Conservation (phyloP, 768 basidiomycete genomes). For the Nevesoporus exiguus region DNA sequence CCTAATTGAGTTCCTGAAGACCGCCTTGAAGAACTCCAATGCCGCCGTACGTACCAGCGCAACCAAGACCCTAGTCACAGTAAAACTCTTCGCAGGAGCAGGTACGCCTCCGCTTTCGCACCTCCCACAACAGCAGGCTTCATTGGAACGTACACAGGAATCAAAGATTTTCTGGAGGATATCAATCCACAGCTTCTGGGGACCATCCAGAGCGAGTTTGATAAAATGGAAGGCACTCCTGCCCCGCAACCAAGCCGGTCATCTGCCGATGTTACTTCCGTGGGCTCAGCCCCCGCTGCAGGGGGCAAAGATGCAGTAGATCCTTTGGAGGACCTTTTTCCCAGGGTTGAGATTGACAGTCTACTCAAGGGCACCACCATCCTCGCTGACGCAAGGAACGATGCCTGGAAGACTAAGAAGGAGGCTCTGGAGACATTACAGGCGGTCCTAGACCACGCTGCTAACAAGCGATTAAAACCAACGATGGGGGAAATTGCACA, state of each 20-base stretch:
- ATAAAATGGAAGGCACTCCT: slow-evolving; percentile 77
- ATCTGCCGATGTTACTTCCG: slow-evolving; percentile 68
- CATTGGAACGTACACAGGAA: slow-evolving; percentile 48
- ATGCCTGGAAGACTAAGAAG: slow-evolving; percentile 96
- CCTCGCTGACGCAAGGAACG: slow-evolving; percentile 80
- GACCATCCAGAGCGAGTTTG: slow-evolving; percentile 90
- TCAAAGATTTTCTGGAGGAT: slow-evolving; percentile 91
- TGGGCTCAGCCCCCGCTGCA: slow-evolving; percentile 42
- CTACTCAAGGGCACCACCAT: slow-evolving; percentile 82
- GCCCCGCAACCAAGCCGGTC: slow-evolving; percentile 76
- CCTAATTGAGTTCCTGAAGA: slow-evolving; percentile 90
- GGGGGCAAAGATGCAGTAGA: slow-evolving; percentile 47
- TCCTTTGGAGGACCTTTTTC: slow-evolving; percentile 91
- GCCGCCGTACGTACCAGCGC: slow-evolving; percentile 91
- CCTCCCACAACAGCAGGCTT: not conserved
- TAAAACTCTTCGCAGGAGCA: slow-evolving; percentile 87
- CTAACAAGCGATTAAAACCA: slow-evolving; percentile 89
- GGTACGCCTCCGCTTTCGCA: slow-evolving; percentile 44
- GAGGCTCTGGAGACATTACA: slow-evolving; percentile 87
- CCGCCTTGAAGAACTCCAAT: slow-evolving; percentile 86
- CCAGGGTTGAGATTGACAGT: slow-evolving; percentile 88
- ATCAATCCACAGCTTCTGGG: slow-evolving; percentile 89
- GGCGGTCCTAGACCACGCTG: slow-evolving; percentile 81
- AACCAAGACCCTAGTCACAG: slow-evolving; percentile 87
- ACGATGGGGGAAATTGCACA: slow-evolving; percentile 90